Base-by-base conservation (phyloP, 805 yeast species). In the Maudiozyma bulderi region DNA sequence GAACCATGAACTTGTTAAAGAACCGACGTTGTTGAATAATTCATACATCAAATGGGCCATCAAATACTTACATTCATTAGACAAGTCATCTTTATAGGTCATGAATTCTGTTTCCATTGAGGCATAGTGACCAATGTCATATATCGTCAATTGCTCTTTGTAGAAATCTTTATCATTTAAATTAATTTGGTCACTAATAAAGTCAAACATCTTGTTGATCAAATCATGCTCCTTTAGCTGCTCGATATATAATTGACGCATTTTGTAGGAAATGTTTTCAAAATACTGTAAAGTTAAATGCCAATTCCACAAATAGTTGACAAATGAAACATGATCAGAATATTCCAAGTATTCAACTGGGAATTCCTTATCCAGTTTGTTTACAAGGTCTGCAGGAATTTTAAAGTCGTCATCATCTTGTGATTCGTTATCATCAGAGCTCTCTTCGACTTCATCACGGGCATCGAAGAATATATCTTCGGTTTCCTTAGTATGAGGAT, bases 281-380 rank as follows among this genome's bases (percentile, higher is more conserved):
- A 88, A 84, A 62, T 80, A 80, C 31, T 67, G 69, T 53, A 85
- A 72, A 0, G 85, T 63, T 47, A 86, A 68, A 52, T 67, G 68
- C 95, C 95, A 89, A 49, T 79, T 68, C 82, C 86, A 82, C 34
- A 84, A 55, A 58, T 76, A 84, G 20, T 62, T 68, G 31, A 73
- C 58, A 43, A 72, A 60, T 3, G 59, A 61, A 31, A 55, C 50
- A 26, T 66, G 69, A 29, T 70, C 69, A 40, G 73, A 74, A 48
- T 57, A 57, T 50, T 64, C 77, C 30, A 73, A 52, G 49, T 70
- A 71, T 28, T 71, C 75, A 35, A 61, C 58, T 4, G 68, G 61
- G 31, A 66, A 57, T 1, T 61, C 55, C 6, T 55, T 48, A 6
- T 54, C 47, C 6, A 76, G 54, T 32, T 59, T 57, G 0, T 65